Percentiles rank a stretch among this genome's conserved stretches.
Conservation (phyloP, 306 rosid species). For the Lathyrus aphaca region DNA sequence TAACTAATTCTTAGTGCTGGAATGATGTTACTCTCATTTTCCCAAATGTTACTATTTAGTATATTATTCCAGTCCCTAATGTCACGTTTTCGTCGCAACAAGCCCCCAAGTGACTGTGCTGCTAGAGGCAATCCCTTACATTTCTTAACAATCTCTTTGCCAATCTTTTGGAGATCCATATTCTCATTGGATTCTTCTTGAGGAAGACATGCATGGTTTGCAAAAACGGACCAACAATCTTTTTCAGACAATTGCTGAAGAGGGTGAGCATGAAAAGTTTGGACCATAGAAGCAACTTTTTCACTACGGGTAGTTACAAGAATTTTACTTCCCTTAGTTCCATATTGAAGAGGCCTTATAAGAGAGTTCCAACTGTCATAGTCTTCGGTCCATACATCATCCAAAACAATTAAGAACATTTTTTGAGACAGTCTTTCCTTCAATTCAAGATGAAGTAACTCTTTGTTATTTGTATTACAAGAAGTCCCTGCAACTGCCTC, state of each 20-base stretch:
- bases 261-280: too few relatives aligned
- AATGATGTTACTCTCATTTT: constrained; percentile 12
- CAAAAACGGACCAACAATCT: too few relatives aligned
- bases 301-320: too few relatives aligned
- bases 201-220: not conserved
- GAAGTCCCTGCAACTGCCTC: not conserved
- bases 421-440: not conserved
- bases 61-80: not conserved
- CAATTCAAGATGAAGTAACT: not conserved
- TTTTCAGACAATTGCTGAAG: too few relatives aligned
- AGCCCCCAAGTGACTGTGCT: constrained; percentile 27
- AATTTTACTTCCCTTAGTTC: too few relatives aligned
- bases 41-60: constrained; percentile 15
- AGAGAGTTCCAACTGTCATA: too few relatives aligned
- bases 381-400: constrained; percentile 3
- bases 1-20: constrained; percentile 22
- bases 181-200: not conserved
- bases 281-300: too few relatives aligned
- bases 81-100: not conserved
- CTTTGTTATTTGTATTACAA: not conserved
- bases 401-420: constrained; percentile 14
- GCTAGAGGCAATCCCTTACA: constrained; percentile 30
- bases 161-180: not conserved
- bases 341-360: too few relatives aligned
- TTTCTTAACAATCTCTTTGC: constrained; percentile 2